Percentiles rank a stretch among this genome's conserved stretches.
Evolutionary conservation across 495 filamentous ascomycete genomes (phyloP).

Genomic region (Xylaria bambusicola): DNA sequence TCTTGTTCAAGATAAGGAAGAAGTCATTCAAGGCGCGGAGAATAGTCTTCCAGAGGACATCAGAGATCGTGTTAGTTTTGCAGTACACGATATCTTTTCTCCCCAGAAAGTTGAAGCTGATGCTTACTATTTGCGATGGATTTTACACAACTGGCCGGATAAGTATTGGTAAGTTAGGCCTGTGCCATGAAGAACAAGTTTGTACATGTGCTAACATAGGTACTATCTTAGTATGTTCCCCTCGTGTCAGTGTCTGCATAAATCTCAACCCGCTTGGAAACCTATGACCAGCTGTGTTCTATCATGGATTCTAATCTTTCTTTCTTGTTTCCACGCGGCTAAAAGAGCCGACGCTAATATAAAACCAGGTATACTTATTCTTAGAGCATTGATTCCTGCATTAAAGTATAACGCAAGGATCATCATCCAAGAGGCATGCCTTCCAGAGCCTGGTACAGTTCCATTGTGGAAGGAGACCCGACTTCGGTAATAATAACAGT

Average conservation of each 20-base stretch:
- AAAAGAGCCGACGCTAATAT: no score
- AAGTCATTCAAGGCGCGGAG: constrained; percentile 14
- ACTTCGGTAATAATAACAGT: no score
- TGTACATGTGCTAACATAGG: no score
- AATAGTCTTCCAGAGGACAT: constrained; percentile 14
- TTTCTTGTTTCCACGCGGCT: no score
- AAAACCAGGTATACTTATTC: constrained; percentile 40
- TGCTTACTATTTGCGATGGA: constrained; percentile 53
- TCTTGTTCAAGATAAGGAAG: constrained; percentile 22
- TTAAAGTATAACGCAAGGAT: constrained; percentile 41
- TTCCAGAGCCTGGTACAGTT: constrained; percentile 28
- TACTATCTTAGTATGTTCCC: no score
- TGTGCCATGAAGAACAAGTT: no score
- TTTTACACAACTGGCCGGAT: constrained; percentile 53
- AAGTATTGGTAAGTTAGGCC: no score
- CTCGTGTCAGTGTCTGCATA: no score
- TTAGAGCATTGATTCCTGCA: constrained; percentile 43
- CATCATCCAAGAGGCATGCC: constrained; percentile 44
- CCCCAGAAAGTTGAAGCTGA: constrained; percentile 51
- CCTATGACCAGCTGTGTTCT: no score
- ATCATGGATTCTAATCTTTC: no score
- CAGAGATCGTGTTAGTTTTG: constrained; percentile 33
- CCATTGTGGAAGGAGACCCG: constrained; percentile 24
- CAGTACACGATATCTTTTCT: constrained; percentile 49
- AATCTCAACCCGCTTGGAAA: no score